A percentile compares a stretch with the other conserved stretches of the same genome.
Evolutionary conservation across 345 rosid genomes (phyloP).

Genomic region (Leavenworthia alabamica): DNA sequence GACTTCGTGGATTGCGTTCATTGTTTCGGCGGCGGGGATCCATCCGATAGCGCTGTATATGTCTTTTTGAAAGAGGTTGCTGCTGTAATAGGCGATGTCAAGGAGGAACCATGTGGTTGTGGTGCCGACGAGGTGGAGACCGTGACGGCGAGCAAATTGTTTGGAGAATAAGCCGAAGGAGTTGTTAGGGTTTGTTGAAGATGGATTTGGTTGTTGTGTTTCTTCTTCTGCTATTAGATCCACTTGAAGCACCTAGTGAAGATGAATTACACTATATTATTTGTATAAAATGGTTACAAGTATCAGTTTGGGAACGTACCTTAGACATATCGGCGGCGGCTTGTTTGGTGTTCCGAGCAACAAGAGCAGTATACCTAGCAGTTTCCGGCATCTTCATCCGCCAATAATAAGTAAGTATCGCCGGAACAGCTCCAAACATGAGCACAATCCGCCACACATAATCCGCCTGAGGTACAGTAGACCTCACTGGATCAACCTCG

Average conservation of each 20-base stretch:
- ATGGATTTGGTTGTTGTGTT: neutral
- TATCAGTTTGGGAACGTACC: constrained; percentile 24
- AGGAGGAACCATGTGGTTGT: constrained; percentile 63
- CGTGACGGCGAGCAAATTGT: constrained; percentile 50
- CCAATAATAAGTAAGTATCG: constrained; percentile 67
- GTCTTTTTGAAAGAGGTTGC: constrained; percentile 62
- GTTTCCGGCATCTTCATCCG: constrained; percentile 83
- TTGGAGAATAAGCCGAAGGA: constrained; percentile 39
- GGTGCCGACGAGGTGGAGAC: constrained; percentile 63
- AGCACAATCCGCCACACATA: constrained; percentile 66
- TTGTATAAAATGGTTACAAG: neutral
- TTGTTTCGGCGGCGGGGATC: constrained; percentile 36
- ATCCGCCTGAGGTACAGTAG: constrained; percentile 58
- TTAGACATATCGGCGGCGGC: constrained; percentile 69
- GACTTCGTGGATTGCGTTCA: constrained; percentile 64
- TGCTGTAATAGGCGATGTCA: constrained; percentile 68
- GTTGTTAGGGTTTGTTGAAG: constrained; percentile 8
- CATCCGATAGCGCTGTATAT: constrained; percentile 51
- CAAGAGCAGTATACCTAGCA: constrained; percentile 67
- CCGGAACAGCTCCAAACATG: constrained; percentile 77
- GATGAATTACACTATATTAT: neutral
- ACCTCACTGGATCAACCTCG: constrained; percentile 23
- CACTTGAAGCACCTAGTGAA: constrained; percentile 21
- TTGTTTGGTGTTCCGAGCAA: constrained; percentile 49
- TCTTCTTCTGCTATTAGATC: constrained; percentile 25